Evolutionary conservation across 2,329 filamentous ascomycete genomes (phyloP), one percentile per base, ranked within the genome.

Genomic region (Penicillium concentricum): DNA sequence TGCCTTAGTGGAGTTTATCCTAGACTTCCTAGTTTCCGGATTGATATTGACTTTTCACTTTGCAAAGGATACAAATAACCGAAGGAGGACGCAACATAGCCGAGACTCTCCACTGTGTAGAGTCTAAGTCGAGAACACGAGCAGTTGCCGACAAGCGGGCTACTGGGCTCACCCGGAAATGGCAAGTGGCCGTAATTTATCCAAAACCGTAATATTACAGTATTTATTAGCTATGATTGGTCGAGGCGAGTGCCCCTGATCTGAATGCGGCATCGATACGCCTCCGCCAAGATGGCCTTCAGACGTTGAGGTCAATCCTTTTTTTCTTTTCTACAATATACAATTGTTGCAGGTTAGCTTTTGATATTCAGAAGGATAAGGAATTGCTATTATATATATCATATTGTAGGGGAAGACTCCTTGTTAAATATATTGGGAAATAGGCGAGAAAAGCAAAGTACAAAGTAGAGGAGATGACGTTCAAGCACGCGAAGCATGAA

Each of bases 221-320:
- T 9, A 37, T 42, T 28, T 2, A 16, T 24, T 2, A 12, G 7
- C 9, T 50, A 1, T 58, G 43, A 58, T 57, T 52, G 56, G 55
- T 4, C 5, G 39, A 10, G 7, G 1, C 13, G n/a, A 24, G 24
- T 43, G 41, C 13, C 13, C 12, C 13, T 24, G 16, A 3, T 10
- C 61, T 47, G 60, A 59, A 64, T 56, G 61, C 60, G 61, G 61
- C 53, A 62, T 53, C 12, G 56, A 61, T 59, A 26, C 18, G 51
- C 39, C 49, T 12, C 47, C 20, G 58, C 48, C 56, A 58, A 57
- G 56, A 55, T 32, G 35, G 7, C 8, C 13, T 34, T 46, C 10
- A 16, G 10, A 44, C 28, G 24, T 43, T 18, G 28, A 45, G 3
- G 16, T 45, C 28, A 22, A 32, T 4, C 5, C 5, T n/a, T 42